A percentile compares a stretch with the other conserved stretches of the same genome.
Conservation (phyloP, 176 grass and related monocot genomes). For the Raddia guianensis region DNA sequence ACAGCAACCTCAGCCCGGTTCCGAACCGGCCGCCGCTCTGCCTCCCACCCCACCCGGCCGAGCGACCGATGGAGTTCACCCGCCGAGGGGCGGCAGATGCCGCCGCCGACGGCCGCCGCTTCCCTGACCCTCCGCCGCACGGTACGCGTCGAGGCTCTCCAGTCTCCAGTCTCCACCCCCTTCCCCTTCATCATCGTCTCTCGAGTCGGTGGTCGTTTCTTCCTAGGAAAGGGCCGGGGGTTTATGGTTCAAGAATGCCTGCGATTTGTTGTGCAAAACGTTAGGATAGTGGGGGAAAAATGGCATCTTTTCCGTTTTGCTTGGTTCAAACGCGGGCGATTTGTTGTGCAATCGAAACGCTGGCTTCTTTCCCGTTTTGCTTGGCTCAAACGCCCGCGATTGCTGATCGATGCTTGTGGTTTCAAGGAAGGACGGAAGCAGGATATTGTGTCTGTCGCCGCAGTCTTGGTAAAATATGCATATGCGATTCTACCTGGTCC, state of each 20-base stretch:
- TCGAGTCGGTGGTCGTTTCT: neutral
- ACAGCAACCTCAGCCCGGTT: neutral
- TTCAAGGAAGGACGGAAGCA: too few species aligned
- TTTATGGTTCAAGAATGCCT: neutral
- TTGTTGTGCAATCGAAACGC: too few species aligned
- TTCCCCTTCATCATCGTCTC: neutral
- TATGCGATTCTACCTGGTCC: neutral
- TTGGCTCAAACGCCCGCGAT: neutral
- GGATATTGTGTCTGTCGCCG: neutral
- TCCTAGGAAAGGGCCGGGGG: neutral
- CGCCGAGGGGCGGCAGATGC: constrained; percentile 26
- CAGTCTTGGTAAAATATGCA: neutral
- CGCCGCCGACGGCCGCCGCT: neutral
- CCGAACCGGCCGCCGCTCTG: neutral
- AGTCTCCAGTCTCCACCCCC: too few species aligned
- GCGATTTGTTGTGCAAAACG: too few species aligned
- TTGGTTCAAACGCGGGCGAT: neutral
- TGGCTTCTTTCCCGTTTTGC: neutral
- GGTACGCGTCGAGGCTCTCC: constrained; percentile 7
- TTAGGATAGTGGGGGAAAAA: too few species aligned
- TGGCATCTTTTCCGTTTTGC: neutral
- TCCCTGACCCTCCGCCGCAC: constrained; percentile 27
- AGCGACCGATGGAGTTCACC: constrained; percentile 39
- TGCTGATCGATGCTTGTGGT: too few species aligned
- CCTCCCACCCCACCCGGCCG: neutral